Evolutionary conservation across 257 asterid species (phyloP), one percentile per base, ranked within the genome.

Genomic region (Solanum sejunctum): DNA sequence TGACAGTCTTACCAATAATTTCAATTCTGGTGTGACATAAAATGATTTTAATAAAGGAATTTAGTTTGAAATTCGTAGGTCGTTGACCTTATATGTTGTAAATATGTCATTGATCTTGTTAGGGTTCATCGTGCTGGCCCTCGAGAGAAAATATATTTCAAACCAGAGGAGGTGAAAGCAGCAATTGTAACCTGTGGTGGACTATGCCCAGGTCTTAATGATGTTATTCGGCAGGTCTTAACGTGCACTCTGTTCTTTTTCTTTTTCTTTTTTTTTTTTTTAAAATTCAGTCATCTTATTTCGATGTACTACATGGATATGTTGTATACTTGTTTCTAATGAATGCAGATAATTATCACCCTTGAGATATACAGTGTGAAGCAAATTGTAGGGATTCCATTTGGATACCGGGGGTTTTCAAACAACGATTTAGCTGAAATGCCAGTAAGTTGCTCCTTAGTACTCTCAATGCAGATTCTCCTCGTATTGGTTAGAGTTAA

Each of bases 81-180:
- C 0, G 7, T 77, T 77, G 60, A 32, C 63, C 43, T 71, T 77
- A 47, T 79, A 9, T 17, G 7, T 20, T 32, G 43, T 43, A 71
- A 73, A 12, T 51, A 8, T 77, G 82, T 51, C 7, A 73, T 23
- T 77, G 26, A 69, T 69, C 17, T 41, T 70, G 79, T 49, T 84
- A 91, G 98, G 98, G 98, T 95, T 86, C 96, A 93, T 84, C 96
- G 96, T 84, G 98, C 97, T 89, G 98, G 98, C 72, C 98, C 98
- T 75, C 90, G 97, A 82, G 97, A 93, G 85, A 95, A 92, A 86
- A 94, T 91, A 88, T 94, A 90, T 87, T 95, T 89, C 89, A 93
- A 91, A 89, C 98, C 97, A 70, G 98, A 95, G 87, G 94, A 93
- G 80, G 98, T 95, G 56, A 95, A 94, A 90, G 96, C 98, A 84